Evolutionary conservation across 106 monocot species (phyloP), one percentile per base, ranked within the genome.

Genomic region (Dendrobium huoshanense): DNA sequence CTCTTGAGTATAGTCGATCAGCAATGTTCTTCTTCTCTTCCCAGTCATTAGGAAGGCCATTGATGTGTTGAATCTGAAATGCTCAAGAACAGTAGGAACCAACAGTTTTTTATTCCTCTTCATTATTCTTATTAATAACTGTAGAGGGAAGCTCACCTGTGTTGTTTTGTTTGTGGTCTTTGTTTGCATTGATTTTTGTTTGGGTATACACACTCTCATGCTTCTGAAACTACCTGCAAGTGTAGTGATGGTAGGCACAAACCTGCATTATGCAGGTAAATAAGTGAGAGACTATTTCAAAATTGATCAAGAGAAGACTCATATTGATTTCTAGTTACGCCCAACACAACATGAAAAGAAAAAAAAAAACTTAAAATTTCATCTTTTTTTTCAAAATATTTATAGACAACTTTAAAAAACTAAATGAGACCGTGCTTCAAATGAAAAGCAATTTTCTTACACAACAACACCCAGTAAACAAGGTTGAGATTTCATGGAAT

Each of bases 161-260:
- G 87, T 81, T 81, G 86, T 84, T 13, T 51, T 51, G 40, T 84
- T 89, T 78, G 83, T 83, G 51, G 81, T 94, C 75, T 92, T 95
- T 42, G 94, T 29, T 56, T 92, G 98, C 82, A 87, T 81, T 1
- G 95, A 91, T 33, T 95, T 88, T 16, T 95, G 91, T 42, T 92
- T 95, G 2, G 98, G 98, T 75, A 99, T 84, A 87, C 89, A 93
- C 37, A 88, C 95, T 67, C 82, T 91, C 86, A 99, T 91, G 83
- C 89, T 90, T 85, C 98, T 92, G 73, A 87, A 93, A 58, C 85
- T 93, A 33, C 98, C 95, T 16, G 89, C 90, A 67, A 89, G 81
- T 13, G 98, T 91, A 4, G 83, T 88, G 83, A 95, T 85, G 2
- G 95, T 98, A 6, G 95, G 89, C 24, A 85, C 83, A 85, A 91